Conservation (phyloP, 2,329 filamentous ascomycete genomes). For the Rutstroemia sp. region DNA sequence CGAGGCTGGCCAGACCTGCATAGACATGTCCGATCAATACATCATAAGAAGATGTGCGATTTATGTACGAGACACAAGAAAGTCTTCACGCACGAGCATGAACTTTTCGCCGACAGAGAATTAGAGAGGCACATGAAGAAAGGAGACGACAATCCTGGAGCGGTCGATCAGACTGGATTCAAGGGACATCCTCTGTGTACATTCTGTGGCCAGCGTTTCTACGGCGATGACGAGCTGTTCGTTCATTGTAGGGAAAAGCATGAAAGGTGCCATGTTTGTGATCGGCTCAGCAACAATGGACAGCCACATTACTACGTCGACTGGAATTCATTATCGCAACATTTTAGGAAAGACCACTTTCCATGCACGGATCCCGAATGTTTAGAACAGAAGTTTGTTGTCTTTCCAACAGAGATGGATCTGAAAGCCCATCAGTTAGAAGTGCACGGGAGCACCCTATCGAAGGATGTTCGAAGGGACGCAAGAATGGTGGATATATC, state of each 20-base stretch:
- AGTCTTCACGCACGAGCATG: constrained; percentile 96
- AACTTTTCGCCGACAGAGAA: constrained; percentile 75
- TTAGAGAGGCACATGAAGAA: constrained; percentile 81
- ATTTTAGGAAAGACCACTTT: constrained; percentile 84
- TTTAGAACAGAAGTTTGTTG: constrained; percentile 93
- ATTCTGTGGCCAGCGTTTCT: constrained; percentile 88
- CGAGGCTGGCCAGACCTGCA: constrained; percentile 73
- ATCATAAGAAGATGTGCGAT: constrained; percentile 87
- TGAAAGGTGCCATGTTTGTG: constrained; percentile 91
- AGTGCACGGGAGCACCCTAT: constrained; percentile 69
- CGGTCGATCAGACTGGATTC: constrained; percentile 89
- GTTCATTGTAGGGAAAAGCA: constrained; percentile 90
- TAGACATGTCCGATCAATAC: constrained; percentile 71
- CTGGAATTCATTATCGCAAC: constrained; percentile 77
- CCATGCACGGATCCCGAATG: constrained; percentile 81
- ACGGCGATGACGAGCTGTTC: constrained; percentile 92
- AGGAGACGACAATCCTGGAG: constrained; percentile 85
- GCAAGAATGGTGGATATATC: constrained; percentile 82
- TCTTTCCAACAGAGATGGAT: constrained; percentile 92
- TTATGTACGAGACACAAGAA: constrained; percentile 93
- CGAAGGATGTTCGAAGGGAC: constrained; percentile 78
- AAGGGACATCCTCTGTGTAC: constrained; percentile 90
- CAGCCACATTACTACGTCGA: constrained; percentile 87
- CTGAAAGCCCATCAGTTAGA: constrained; percentile 88
- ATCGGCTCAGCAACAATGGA: constrained; percentile 39